Conservation (phyloP, 1,284 basidiomycete genomes). For the Gymnopus androsaceus region DNA sequence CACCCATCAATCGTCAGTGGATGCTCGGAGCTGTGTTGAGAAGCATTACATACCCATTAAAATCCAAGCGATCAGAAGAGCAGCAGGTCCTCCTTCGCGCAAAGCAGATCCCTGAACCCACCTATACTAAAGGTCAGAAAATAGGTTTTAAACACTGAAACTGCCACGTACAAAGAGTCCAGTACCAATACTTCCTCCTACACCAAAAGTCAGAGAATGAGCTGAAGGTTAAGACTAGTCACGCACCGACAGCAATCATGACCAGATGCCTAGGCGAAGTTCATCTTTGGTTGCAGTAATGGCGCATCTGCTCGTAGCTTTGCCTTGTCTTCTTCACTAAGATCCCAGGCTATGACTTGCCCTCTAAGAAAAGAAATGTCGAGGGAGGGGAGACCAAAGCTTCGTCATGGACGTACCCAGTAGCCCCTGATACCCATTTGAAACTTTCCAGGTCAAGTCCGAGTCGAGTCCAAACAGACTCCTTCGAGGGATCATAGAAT, state of each 20-base stretch:
- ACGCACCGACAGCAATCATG: constrained; percentile 48
- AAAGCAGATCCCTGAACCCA: constrained; percentile 48
- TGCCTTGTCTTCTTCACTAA: constrained; percentile 37
- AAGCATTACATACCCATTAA: constrained; percentile 47
- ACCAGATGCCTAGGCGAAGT: constrained; percentile 44
- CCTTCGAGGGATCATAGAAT: constrained; percentile 47
- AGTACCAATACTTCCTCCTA: constrained; percentile 54
- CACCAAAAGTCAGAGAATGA: neutral
- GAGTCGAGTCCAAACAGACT: constrained; percentile 40
- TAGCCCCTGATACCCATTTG: constrained; percentile 45
- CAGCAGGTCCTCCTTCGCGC: constrained; percentile 42
- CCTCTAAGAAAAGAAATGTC: constrained; percentile 28
- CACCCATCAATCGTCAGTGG: neutral
- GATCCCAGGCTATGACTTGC: constrained; percentile 35
- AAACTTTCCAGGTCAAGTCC: constrained; percentile 44
- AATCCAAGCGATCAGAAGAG: constrained; percentile 43
- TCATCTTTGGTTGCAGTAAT: constrained; percentile 49
- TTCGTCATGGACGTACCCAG: constrained; percentile 34
- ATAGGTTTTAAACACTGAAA: too few species aligned
- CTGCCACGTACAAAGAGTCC: constrained; percentile 57
- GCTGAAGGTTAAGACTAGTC: neutral
- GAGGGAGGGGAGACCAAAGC: neutral
- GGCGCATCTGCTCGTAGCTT: constrained; percentile 39
- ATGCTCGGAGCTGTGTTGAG: constrained; percentile 45
- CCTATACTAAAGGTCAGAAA: too few species aligned